Percentiles rank a stretch among this genome's conserved stretches.
Conservation (phyloP, 257 asterid species). For the Handroanthus guayacan region DNA sequence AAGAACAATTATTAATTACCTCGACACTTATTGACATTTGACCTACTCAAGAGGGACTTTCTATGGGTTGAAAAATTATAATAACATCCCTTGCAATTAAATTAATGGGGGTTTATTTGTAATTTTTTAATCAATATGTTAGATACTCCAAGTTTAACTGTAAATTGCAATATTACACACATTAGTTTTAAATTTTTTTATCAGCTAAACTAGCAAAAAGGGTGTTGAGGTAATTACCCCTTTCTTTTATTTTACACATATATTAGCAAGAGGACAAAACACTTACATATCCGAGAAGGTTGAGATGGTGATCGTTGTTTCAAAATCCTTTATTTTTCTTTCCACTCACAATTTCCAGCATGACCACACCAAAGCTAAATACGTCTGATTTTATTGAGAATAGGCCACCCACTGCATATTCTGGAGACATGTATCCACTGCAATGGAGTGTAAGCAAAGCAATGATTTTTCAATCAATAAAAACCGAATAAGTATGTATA, state of each 20-base stretch:
- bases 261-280: background rate
- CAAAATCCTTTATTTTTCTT: conserved; percentile 44
- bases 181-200: too few relatives aligned
- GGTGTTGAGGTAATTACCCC: too few relatives aligned
- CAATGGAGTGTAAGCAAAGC: background rate
- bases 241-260: background rate
- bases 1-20: too few relatives aligned
- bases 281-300: conserved; percentile 48
- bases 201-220: too few relatives aligned
- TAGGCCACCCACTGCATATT: conserved; percentile 43
- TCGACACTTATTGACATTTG: too few relatives aligned
- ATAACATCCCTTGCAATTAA: too few relatives aligned
- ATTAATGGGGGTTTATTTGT: too few relatives aligned
- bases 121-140: too few relatives aligned
- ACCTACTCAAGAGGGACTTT: background rate
- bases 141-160: too few relatives aligned
- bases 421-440: conserved; percentile 53
- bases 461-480: background rate
- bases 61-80: too few relatives aligned
- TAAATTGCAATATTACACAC: too few relatives aligned
- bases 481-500: background rate
- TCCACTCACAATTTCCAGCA: conserved; percentile 49
- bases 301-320: conserved; percentile 38
- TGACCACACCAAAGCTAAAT: conserved; percentile 48
- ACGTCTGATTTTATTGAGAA: conserved; percentile 50